Conservation (phyloP, 306 rosid species). For the Ammopiptanthus mongolicus region DNA sequence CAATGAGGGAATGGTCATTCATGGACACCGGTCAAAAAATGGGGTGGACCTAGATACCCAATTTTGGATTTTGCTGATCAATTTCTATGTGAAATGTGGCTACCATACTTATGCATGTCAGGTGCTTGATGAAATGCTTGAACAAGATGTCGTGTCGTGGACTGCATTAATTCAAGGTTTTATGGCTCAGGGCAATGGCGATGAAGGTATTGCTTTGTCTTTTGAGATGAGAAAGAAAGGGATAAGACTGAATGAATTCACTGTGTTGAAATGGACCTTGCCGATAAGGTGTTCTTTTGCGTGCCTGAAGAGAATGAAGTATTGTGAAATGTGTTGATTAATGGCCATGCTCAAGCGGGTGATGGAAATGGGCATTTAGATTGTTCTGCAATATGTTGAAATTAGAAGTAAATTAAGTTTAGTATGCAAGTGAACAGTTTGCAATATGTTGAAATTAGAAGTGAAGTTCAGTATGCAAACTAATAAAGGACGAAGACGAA, state of each 20-base stretch:
- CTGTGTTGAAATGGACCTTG: conserved; percentile 32
- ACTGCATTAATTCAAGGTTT: conserved; percentile 31
- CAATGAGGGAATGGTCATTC: conserved; percentile 32
- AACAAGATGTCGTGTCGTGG: conserved; percentile 37
- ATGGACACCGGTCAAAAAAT: conserved; percentile 19
- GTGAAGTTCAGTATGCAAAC: conserved; percentile 20
- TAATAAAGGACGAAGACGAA: too few species aligned
- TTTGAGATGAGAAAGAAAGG: conserved; percentile 30
- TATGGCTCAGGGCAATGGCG: conserved; percentile 25
- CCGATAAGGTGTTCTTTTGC: conserved; percentile 20
- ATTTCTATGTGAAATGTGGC: conserved; percentile 25
- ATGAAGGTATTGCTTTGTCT: conserved; percentile 25
- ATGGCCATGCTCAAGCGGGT: too few species aligned
- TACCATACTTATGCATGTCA: not conserved
- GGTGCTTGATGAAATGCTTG: conserved; percentile 27
- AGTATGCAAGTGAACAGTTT: too few species aligned
- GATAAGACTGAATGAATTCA: conserved; percentile 27
- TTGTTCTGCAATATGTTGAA: too few species aligned
- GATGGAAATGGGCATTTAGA: too few species aligned
- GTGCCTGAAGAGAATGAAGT: conserved; percentile 34
- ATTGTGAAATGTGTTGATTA: too few species aligned
- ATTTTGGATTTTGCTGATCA: conserved; percentile 25
- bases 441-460: conserved; percentile 24
- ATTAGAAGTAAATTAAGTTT: conserved; percentile 30
- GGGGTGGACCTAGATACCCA: conserved; percentile 29